Base-by-base conservation (phyloP, 345 rosid species). In the Eucalyptus paniculata region DNA sequence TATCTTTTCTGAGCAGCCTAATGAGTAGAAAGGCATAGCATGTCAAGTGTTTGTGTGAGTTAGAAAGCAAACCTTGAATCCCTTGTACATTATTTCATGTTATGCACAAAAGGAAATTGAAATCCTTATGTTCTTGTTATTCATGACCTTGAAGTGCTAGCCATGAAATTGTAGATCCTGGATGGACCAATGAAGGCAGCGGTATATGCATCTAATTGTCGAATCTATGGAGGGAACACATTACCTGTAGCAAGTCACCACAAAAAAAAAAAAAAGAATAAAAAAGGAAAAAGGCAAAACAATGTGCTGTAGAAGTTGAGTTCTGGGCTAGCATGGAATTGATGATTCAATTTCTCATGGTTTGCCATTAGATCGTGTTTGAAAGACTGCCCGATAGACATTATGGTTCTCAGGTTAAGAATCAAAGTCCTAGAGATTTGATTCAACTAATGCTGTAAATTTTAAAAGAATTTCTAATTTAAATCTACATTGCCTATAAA, bases 251-350 rank as follows among this genome's bases (percentile, higher is more conserved):
- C 47, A 77, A 40, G 47, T 77, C 83, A 40, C 83, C 47, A 77
- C 16, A 4, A 40, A 77, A 37, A 42, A 3, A 34, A 2, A 17
- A 37, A 21, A 42, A 6, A 21, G 0, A 37, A 40, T 3, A 6
- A 42, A 21, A 37, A 2, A 21, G 5, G 15, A 34, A 37, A 72
- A 72, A 37, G 83, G 85, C 47, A 6, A 77, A 77, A 77, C 85
- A 40, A 21, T 77, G 85, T 77, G 47, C 47, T 77, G 47, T 40
- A 40, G 85, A 77, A 77, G 47, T 77, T 40, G 47, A 40, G 30
- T 77, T 77, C 16, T 77, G 85, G 85, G 15, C 47, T 77, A 62
- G 16, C 62, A 56, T 10, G 21, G 14, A 62, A 62, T 62, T 62
- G 69, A 62, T 0, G 4, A 62, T 62, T 62, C 32, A 62, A 62